Base-by-base conservation (phyloP, 345 rosid genomes). In the Linum usitatissimum region DNA sequence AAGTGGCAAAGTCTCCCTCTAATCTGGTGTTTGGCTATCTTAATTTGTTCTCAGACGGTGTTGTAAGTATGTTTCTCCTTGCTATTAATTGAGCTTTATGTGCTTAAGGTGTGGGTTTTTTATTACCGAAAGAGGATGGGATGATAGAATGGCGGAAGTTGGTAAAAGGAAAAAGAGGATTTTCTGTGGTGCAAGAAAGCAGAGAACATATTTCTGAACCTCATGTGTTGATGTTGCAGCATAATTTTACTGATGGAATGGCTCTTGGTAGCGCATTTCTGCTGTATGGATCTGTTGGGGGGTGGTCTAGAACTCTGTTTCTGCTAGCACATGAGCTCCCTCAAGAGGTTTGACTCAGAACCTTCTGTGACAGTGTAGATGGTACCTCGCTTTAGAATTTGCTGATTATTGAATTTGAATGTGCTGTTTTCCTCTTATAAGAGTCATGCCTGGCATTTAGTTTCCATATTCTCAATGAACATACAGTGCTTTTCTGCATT, bases 261-360 rank as follows among this genome's bases (percentile, higher is more conserved):
- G 97, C 97, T 69, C 73, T 93, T 58, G 99, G 95, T 78, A 93
- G 96, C 74, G 99, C 99, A 14, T 93, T 93, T 79, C 84, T 93
- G 72, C 87, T 90, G 65, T 76, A 93, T 62, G 99, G 99, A 79
- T 87, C 97, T 64, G 89, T 93, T 75, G 99, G 99, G 59, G 99
- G 99, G 63, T 93, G 99, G 99, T 93, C 99, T 67, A 93, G 99
- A 81, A 93, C 99, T 55, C 65, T 93, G 45, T 93, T 93, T 71
- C 76, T 93, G 79, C 99, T 93, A 54, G 99, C 96, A 0, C 96
- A 93, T 54, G 99, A 93, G 85, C 85, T 93, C 73, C 99, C 99
- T 54, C 99, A 93, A 73, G 99, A 93, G 99, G 99, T 93, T 58
- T 60, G 64, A 51, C 42, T 64, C 71, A 61, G 38, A 34, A 28